Evolutionary conservation across 371 early-diverging fungal species (phyloP).

Genomic region (Chytridiales sp.): DNA sequence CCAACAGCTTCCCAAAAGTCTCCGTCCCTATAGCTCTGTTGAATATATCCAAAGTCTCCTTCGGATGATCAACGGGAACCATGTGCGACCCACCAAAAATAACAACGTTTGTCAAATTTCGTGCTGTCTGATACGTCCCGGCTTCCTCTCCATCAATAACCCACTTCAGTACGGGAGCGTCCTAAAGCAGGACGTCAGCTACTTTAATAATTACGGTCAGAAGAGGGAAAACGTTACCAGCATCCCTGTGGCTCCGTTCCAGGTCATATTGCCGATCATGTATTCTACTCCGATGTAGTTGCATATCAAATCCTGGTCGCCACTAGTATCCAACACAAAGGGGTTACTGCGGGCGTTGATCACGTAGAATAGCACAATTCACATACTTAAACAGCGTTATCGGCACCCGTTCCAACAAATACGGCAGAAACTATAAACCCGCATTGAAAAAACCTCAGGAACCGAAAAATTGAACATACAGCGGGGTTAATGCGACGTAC

Average conservation of each 20-base stretch:
- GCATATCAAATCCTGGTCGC: constrained; percentile 81
- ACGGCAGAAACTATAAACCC: constrained; percentile 52
- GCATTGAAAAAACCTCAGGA: background rate
- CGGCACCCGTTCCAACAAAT: constrained; percentile 53
- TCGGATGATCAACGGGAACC: constrained; percentile 74
- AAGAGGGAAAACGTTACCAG: constrained; percentile 39
- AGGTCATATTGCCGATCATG: constrained; percentile 68
- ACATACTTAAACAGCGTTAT: constrained; percentile 64
- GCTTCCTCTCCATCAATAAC: constrained; percentile 52
- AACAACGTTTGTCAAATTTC: constrained; percentile 70
- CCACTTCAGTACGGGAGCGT: constrained; percentile 45
- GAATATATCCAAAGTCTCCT: constrained; percentile 68
- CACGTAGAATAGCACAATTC: background rate
- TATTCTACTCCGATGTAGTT: constrained; percentile 71
- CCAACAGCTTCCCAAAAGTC: constrained; percentile 14
- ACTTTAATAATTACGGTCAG: background rate
- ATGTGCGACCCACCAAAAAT: constrained; percentile 77
- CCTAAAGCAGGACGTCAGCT: constrained; percentile 16
- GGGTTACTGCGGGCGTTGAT: background rate
- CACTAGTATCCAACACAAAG: constrained; percentile 48
- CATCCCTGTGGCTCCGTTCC: constrained; percentile 72
- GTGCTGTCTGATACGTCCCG: constrained; percentile 58
- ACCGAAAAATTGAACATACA: background rate
- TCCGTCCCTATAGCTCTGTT: constrained; percentile 69
- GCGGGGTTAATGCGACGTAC: too few relatives aligned